Conservation (phyloP, 2,329 filamentous ascomycete genomes). For the Didymella segeticola region DNA sequence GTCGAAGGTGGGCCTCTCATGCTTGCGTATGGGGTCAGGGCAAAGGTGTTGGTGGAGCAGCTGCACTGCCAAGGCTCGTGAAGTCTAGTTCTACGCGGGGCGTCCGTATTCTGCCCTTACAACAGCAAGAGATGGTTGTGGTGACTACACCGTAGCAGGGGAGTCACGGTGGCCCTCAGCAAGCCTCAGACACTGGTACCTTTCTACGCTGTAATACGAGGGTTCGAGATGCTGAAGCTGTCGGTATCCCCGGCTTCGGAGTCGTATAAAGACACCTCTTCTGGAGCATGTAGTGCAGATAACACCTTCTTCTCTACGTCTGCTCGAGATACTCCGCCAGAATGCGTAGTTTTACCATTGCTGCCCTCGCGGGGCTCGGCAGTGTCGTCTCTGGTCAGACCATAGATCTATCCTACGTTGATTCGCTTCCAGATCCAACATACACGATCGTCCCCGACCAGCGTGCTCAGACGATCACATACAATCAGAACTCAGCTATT, state of each 20-base stretch:
- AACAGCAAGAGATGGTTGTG: not conserved
- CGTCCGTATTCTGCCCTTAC: not conserved
- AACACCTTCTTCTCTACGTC: not conserved
- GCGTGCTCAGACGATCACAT: conserved; percentile 1
- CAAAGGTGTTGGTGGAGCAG: not conserved
- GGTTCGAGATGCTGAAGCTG: not conserved
- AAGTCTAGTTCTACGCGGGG: not conserved
- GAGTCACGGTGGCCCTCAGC: not conserved
- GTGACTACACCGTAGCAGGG: not conserved
- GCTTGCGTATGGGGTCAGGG: not conserved
- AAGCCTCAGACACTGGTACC: not conserved
- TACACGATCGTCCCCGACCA: conserved; percentile 1
- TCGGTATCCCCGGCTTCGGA: not conserved
- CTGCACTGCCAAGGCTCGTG: not conserved
- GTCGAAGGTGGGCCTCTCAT: not conserved
- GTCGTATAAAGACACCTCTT: not conserved
- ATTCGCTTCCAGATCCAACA: not conserved
- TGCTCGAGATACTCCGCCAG: not conserved
- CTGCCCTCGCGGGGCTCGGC: conserved; percentile 3
- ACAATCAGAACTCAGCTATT: not conserved
- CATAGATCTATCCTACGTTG: not conserved
- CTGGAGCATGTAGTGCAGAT: too few relatives aligned
- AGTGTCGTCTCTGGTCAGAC: not conserved
- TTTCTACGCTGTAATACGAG: not conserved
- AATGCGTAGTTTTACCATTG: not conserved